phyloP scores from a whole-genome alignment of 1,139 yeast species.

The Yamadazyma triangularis region DNA sequence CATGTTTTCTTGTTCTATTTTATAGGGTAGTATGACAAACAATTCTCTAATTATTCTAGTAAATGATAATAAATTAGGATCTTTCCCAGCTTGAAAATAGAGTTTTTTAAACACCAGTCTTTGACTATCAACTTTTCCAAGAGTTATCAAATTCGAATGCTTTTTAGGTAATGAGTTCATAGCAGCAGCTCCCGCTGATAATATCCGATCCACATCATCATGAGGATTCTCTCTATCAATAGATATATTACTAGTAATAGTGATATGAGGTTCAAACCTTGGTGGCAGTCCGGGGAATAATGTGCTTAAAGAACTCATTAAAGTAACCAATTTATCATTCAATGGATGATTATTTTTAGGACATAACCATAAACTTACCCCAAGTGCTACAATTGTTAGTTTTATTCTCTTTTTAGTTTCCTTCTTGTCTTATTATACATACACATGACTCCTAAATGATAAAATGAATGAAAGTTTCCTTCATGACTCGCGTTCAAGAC shows the following conservation, averaged over 20 bases:
- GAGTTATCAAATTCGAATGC: slow-evolving; percentile 32
- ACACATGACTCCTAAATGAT: too few relatives aligned
- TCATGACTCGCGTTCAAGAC: too few relatives aligned
- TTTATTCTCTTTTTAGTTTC: too few relatives aligned
- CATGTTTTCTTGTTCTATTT: slow-evolving; percentile 31
- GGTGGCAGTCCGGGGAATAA: slow-evolving; percentile 68
- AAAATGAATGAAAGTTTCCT: too few relatives aligned
- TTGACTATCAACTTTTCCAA: slow-evolving; percentile 37
- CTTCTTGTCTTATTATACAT: too few relatives aligned
- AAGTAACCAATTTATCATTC: slow-evolving; percentile 53
- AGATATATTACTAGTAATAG: slow-evolving; percentile 59
- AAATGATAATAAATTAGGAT: slow-evolving; percentile 58
- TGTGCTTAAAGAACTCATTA: slow-evolving; percentile 63
- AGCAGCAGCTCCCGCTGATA: slow-evolving; percentile 67
- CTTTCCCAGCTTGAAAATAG: slow-evolving; percentile 50
- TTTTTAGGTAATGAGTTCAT: slow-evolving; percentile 42
- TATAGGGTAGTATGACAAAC: slow-evolving; percentile 48
- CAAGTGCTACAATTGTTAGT: slow-evolving; percentile 20
- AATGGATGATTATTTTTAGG: slow-evolving; percentile 56
- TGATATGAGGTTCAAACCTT: slow-evolving; percentile 70
- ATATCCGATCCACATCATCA: slow-evolving; percentile 55
- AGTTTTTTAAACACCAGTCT: slow-evolving; percentile 58
- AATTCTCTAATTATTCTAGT: slow-evolving; percentile 69
- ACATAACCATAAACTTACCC: slow-evolving; percentile 72
- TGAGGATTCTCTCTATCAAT: slow-evolving; percentile 38